Evolutionary conservation across 2,329 filamentous ascomycete species (phyloP).

Genomic region (Paraconiothyrium brasiliense): DNA sequence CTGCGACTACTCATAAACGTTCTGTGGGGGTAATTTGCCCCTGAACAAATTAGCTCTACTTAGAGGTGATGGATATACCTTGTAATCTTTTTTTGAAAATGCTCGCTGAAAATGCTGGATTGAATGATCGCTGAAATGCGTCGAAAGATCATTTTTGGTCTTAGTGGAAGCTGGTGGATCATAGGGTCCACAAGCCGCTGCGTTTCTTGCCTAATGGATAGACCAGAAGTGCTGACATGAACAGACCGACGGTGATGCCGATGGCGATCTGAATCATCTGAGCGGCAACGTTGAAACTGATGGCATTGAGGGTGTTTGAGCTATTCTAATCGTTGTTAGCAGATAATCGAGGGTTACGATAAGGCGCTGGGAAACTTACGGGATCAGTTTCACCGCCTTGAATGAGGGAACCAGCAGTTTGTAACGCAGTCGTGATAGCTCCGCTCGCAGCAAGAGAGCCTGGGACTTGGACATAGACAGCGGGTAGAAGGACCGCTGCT

Average conservation of each 20-base stretch:
- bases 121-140: conserved; percentile 9
- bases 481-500: conserved; percentile 42
- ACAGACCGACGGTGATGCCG: conserved; percentile 61
- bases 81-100: background rate
- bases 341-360: background rate
- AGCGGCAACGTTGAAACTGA: conserved; percentile 56
- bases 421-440: conserved; percentile 39
- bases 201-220: conserved; percentile 61
- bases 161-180: background rate
- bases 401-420: conserved; percentile 40
- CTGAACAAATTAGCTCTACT: conserved; percentile 13
- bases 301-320: conserved; percentile 18
- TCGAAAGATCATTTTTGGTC: background rate
- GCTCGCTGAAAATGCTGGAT: background rate
- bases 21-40: conserved; percentile 4
- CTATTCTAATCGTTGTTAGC: conserved; percentile 11
- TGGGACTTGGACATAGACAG: conserved; percentile 46
- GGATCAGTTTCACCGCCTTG: conserved; percentile 28
- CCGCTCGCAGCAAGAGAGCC: conserved; percentile 43
- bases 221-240: conserved; percentile 58
- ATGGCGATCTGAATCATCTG: conserved; percentile 61
- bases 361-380: conserved; percentile 22
- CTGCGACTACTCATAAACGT: conserved; percentile 14
- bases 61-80: conserved; percentile 8
- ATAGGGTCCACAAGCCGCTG: conserved; percentile 48